These are phyloP conservation scores for Rhodotorula sp. DNA, from an alignment of 1,284 basidiomycete genomes.

Conservation along the genomic window DNA sequence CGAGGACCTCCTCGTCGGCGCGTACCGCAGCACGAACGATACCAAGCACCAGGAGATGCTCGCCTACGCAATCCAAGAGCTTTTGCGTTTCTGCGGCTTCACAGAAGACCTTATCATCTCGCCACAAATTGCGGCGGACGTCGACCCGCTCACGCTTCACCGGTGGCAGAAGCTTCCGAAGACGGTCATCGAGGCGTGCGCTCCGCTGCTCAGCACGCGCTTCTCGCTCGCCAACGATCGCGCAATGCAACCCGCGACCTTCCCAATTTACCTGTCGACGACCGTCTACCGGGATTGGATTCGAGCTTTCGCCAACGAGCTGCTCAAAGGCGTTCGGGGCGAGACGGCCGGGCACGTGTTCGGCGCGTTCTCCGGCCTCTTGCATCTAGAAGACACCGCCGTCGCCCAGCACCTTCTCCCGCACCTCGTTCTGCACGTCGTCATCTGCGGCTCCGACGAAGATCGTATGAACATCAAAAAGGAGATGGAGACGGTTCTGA, in stretches of 20 bases:
- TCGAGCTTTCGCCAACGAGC: slow-evolving; percentile 78
- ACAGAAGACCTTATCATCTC: slow-evolving; percentile 64
- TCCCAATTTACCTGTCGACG: slow-evolving; percentile 72
- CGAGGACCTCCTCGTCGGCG: slow-evolving; percentile 79
- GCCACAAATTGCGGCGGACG: slow-evolving; percentile 3
- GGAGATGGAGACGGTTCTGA: slow-evolving; percentile 78
- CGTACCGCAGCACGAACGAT: slow-evolving; percentile 90
- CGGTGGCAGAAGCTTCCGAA: slow-evolving; percentile 78
- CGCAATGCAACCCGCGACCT: slow-evolving; percentile 52
- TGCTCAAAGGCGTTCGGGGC: slow-evolving; percentile 59
- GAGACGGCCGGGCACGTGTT: slow-evolving; percentile 61
- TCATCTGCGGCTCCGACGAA: slow-evolving; percentile 69
- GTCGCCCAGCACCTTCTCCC: slow-evolving; percentile 89
- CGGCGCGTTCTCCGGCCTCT: slow-evolving; percentile 70
- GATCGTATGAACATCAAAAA: slow-evolving; percentile 65
- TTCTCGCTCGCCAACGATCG: slow-evolving; percentile 52
- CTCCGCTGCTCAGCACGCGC: slow-evolving; percentile 77
- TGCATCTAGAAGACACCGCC: slow-evolving; percentile 83
- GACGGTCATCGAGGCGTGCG: slow-evolving; percentile 80
- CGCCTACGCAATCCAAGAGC: slow-evolving; percentile 89
- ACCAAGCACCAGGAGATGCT: slow-evolving; percentile 86
- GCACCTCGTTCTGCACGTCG: slow-evolving; percentile 81
- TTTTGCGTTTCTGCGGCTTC: slow-evolving; percentile 85
- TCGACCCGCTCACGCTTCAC: slow-evolving; percentile 61
- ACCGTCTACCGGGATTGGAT: slow-evolving; percentile 94